These are phyloP conservation scores for Mortierella sp. DNA, from an alignment of 371 early-diverging fungal genomes.

Conservation along the genomic window DNA sequence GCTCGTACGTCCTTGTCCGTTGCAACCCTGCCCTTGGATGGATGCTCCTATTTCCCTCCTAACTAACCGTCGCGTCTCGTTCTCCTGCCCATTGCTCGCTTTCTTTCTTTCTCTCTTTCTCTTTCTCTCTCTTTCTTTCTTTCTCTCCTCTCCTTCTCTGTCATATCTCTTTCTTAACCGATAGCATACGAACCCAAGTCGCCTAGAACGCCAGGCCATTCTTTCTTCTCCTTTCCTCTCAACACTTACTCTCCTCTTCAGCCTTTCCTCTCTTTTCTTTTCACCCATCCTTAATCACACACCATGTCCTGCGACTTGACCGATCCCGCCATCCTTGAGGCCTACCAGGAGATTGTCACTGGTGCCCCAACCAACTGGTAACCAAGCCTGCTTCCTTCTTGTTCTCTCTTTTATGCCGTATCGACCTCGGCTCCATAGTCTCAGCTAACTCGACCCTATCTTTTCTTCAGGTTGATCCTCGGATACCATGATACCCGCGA, in stretches of 20 bases:
- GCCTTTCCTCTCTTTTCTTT: not conserved
- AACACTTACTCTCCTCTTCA: not conserved
- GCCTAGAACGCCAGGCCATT: too few relatives aligned
- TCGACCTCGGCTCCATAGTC: not conserved
- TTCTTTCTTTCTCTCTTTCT: not conserved
- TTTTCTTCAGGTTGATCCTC: constrained; percentile 66
- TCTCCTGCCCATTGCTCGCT: not conserved
- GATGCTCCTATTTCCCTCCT: not conserved
- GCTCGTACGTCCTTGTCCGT: constrained; percentile 2
- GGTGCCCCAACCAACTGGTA: constrained; percentile 69
- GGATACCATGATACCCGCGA: constrained; percentile 78
- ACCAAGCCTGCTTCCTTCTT: constrained; percentile 2
- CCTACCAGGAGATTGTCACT: constrained; percentile 69
- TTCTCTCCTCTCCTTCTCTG: too few relatives aligned
- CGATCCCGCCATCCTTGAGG: constrained; percentile 69
- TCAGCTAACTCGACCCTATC: not conserved
- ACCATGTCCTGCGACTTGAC: constrained; percentile 75
- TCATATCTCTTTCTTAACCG: not conserved
- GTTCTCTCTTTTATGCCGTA: constrained; percentile 16
- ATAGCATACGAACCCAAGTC: not conserved
- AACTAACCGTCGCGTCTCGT: not conserved
- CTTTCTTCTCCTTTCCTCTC: not conserved
- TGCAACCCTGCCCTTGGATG: not conserved
- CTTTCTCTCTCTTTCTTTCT: not conserved
- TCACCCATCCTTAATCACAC: constrained; percentile 1